Conservation (phyloP, 805 yeast species). For the Candida vaughaniae region DNA sequence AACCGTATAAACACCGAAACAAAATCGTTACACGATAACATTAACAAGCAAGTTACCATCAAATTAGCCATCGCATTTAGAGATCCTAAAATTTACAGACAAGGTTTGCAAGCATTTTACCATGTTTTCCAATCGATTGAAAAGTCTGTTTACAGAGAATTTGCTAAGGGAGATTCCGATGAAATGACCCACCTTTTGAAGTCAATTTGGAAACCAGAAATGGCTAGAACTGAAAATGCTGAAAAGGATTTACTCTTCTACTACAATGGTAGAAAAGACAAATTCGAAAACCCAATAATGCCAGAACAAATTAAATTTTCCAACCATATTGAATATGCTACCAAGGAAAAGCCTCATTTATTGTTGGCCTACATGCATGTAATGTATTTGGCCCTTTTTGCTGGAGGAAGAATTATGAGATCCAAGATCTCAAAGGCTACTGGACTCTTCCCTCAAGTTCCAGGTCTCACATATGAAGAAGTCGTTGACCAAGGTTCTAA, state of each 20-base stretch:
- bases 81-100: constrained; percentile 75
- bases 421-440: constrained; percentile 64
- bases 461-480: constrained; percentile 64
- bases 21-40: constrained; percentile 60
- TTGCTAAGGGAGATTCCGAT: constrained; percentile 29
- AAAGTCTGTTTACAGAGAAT: constrained; percentile 45
- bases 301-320: constrained; percentile 61
- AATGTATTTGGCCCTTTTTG: constrained; percentile 80
- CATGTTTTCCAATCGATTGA: constrained; percentile 70
- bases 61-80: constrained; percentile 74
- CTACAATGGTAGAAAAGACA: constrained; percentile 54
- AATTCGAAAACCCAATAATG: constrained; percentile 58
- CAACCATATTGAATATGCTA: constrained; percentile 54
- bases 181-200: constrained; percentile 49
- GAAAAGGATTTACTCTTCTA: constrained; percentile 65
- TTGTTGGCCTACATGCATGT: constrained; percentile 82
- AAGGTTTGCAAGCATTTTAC: constrained; percentile 73
- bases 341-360: constrained; percentile 64
- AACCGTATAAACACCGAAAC: constrained; percentile 78
- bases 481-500: constrained; percentile 63
- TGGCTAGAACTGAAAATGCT: constrained; percentile 59
- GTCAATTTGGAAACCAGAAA: constrained; percentile 67
- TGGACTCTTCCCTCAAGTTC: constrained; percentile 73
- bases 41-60: constrained; percentile 65
- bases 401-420: constrained; percentile 77